Percentiles rank a stretch among this genome's conserved stretches.
These are phyloP conservation scores for Cantharellus anzutake DNA, from an alignment of 768 basidiomycete species.

Conservation along the genomic window DNA sequence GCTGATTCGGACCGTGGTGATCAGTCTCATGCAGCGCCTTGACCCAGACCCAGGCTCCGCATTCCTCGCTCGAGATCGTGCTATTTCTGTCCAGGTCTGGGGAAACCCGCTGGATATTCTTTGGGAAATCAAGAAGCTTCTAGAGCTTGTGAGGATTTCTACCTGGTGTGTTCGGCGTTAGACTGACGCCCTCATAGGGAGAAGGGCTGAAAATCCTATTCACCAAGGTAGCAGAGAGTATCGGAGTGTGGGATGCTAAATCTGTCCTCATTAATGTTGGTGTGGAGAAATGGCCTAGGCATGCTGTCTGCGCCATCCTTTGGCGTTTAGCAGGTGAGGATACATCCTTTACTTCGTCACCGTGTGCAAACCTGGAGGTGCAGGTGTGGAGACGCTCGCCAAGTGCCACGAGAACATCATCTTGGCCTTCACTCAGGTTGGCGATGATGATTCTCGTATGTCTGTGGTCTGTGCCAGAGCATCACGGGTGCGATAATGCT, in stretches of 20 bases:
- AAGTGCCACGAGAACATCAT: conserved; percentile 50
- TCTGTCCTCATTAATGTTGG: conserved; percentile 17
- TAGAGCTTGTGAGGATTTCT: conserved; percentile 24
- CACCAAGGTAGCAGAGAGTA: conserved; percentile 7
- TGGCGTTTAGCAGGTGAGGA: conserved; percentile 50
- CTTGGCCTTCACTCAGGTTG: conserved; percentile 40
- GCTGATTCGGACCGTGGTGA: neutral
- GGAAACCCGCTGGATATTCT: conserved; percentile 60
- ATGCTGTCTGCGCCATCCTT: conserved; percentile 51
- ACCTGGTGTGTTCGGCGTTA: neutral
- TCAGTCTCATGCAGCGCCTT: conserved; percentile 53
- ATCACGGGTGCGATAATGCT: conserved; percentile 30
- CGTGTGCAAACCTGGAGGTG: neutral
- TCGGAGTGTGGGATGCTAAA: conserved; percentile 4
- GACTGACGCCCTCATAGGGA: neutral
- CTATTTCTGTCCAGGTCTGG: conserved; percentile 61
- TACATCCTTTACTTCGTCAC: neutral
- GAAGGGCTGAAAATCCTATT: conserved; percentile 5
- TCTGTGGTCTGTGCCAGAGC: conserved; percentile 45
- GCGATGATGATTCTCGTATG: conserved; percentile 42
- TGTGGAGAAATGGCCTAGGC: conserved; percentile 37
- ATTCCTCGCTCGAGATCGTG: conserved; percentile 23
- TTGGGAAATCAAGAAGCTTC: conserved; percentile 57
- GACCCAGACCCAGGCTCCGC: conserved; percentile 27
- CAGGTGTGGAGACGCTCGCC: conserved; percentile 51